Evolutionary conservation across 768 basidiomycete species (phyloP), one percentile per base, ranked within the genome.

Genomic region (Dentipellis fragilis): DNA sequence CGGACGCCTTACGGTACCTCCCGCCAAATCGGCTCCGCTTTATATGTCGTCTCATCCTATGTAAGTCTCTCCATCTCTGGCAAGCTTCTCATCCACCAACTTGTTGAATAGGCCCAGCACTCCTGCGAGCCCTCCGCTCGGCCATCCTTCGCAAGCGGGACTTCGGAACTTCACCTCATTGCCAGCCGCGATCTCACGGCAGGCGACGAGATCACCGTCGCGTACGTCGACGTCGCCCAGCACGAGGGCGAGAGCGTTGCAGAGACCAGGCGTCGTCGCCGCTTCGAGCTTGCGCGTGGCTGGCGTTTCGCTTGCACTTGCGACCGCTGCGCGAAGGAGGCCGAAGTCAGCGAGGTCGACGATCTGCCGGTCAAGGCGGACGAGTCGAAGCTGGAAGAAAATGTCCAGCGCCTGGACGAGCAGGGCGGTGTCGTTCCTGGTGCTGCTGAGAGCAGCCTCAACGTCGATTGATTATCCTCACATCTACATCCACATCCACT

Each of bases 271-370:
- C 74, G 80, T 55, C 75, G 85, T 46, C 73, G 89, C 59, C 78
- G 90, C 35, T 73, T 75, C 62, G 87, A 89, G 72, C 77, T 93
- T 38, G 87, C 80, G 21, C 77, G 85, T 45, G 89, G 90, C 36
- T 93, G 90, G 90, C 75, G 77, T 56, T 90, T 92, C 66, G 81
- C 86, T 10, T 93, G 90, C 64, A 68, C 72, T 51, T 93, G 90
- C 66, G 68, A 74, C 54, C 77, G 80, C 46, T 92, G 90, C 65
- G 64, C 68, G 38, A 72, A 70, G 54, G 89, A 92, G 66, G 76
- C 67, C 5, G 66, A 57, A 10, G 22, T 56, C 10, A 38, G 11
- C 9, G 67, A 16, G 60, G 66, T 34, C 54, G 56, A 12, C 59
- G 62, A 51, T 66, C 66, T 55, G 38, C 56, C 38, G 64, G 63